phyloP scores from a whole-genome alignment of 805 yeast genomes.

The Schwanniomyces occidentalis region DNA sequence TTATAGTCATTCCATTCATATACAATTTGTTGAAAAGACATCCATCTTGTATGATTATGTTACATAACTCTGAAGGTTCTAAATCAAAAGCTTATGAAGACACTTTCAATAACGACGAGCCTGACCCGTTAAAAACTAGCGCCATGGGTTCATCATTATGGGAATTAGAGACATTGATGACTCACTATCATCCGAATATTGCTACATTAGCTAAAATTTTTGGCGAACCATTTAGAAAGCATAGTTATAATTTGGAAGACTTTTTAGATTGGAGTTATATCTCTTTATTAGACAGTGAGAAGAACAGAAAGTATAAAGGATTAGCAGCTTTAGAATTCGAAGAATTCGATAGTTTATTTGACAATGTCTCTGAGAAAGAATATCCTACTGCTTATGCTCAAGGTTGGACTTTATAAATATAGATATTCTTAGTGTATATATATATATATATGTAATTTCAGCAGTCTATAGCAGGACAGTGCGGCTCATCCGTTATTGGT shows the following conservation, averaged over 20 bases:
- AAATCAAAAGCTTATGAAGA: constrained; percentile 44
- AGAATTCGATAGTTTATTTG: constrained; percentile 41
- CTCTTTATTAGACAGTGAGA: constrained; percentile 62
- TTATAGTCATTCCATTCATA: constrained; percentile 84
- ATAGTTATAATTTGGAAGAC: constrained; percentile 87
- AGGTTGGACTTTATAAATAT: constrained; percentile 32
- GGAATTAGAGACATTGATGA: constrained; percentile 80
- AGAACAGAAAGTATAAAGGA: constrained; percentile 61
- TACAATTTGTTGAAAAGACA: constrained; percentile 88
- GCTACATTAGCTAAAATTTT: constrained; percentile 88
- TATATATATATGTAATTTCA: neutral
- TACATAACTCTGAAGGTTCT: constrained; percentile 53
- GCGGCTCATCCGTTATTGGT: too few relatives aligned
- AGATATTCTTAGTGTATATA: neutral
- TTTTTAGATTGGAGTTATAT: constrained; percentile 89
- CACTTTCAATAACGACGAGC: constrained; percentile 63
- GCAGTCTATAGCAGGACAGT: too few relatives aligned
- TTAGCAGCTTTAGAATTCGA: constrained; percentile 82
- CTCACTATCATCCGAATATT: constrained; percentile 94
- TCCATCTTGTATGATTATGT: constrained; percentile 88
- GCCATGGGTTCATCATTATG: constrained; percentile 88
- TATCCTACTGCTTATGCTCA: constrained; percentile 15
- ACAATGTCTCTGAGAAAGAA: constrained; percentile 12
- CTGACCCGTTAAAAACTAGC: constrained; percentile 73
- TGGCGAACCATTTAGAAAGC: constrained; percentile 86